Base-by-base conservation (phyloP, 495 filamentous ascomycete species). In the Podospora conica region DNA sequence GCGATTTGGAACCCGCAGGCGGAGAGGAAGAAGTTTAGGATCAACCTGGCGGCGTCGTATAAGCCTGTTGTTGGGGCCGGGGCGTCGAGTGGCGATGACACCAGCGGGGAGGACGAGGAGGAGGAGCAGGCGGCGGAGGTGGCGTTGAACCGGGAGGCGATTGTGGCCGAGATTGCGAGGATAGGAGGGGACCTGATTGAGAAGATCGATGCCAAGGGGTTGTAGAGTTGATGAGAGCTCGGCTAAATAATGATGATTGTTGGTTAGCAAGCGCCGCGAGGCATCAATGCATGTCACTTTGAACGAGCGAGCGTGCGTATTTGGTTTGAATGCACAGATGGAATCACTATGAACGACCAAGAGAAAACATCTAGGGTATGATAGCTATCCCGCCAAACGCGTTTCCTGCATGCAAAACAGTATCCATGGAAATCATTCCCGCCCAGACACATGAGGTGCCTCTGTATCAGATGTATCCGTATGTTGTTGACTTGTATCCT, bases 1-100 rank as follows among this genome's bases (percentile, higher is more conserved):
- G 92, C 88, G 1, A 73, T 97, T 60, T 97, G 93, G 93, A 94
- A 90, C 69, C 92, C 92, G 5, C 80, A 82, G 64, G 77, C 83
- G 9, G 73, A 74, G 60, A 66, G 63, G 18, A 81, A 87, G 68
- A 69, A 77, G 3, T 93, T 90, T 79, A 92, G 85, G 66, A 75
- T 91, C 61, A 89, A 88, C 56, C 75, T 90, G 68, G 78, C 86
- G 1, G 90, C 88, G 66, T 90, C 89, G 31, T 90, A 91, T 9
- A 83, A 80, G 28, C 86, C 89, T 20, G 71, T 75, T n/a, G 67
- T 54, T 27, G 63, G 24, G 18, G 2, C 40, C 9, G 59, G 60
- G 25, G 55, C 25, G 7, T 2, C 24, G 23, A 57, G 29, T 12
- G 64, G 29, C 21, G 53, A 15, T 21, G 65, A 33, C 5, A 22